Conservation (phyloP, 805 yeast genomes). For the Barnettozyma californica region DNA sequence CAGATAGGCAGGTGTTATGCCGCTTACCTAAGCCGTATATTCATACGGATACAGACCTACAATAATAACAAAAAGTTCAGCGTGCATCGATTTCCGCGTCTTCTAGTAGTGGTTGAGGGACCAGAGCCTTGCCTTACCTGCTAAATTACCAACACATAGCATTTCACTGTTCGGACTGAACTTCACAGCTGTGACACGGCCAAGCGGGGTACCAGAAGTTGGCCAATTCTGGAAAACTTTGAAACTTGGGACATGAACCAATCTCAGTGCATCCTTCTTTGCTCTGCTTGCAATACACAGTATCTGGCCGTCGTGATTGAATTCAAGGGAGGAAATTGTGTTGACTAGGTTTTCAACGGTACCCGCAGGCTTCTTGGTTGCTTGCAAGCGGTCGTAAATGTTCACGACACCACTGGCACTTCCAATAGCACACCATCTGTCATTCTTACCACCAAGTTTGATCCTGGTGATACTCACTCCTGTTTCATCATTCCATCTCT, state of each 20-base stretch:
- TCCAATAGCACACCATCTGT: conserved; percentile 87
- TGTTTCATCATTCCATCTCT: conserved; percentile 81
- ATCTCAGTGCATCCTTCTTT: conserved; percentile 75
- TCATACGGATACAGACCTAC: neutral
- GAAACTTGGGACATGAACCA: conserved; percentile 85
- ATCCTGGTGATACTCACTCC: conserved; percentile 80
- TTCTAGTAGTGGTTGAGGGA: conserved; percentile 69
- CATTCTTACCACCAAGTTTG: conserved; percentile 61
- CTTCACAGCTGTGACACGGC: conserved; percentile 77
- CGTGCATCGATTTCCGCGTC: neutral
- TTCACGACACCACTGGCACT: conserved; percentile 85
- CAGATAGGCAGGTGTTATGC: neutral
- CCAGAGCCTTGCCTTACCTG: conserved; percentile 88
- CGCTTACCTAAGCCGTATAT: neutral
- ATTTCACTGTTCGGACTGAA: conserved; percentile 81
- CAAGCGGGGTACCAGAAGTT: conserved; percentile 91
- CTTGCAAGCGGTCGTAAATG: conserved; percentile 57
- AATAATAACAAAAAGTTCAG: neutral
- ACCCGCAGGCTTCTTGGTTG: conserved; percentile 49
- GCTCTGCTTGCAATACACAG: conserved; percentile 81
- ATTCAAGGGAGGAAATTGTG: conserved; percentile 64
- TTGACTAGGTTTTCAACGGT: conserved; percentile 78
- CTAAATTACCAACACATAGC: conserved; percentile 86
- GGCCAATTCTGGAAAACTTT: conserved; percentile 95
- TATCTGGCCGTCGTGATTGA: conserved; percentile 85